phyloP scores from a whole-genome alignment of 1,284 basidiomycete genomes.

The Cryptococcus neoformans region DNA sequence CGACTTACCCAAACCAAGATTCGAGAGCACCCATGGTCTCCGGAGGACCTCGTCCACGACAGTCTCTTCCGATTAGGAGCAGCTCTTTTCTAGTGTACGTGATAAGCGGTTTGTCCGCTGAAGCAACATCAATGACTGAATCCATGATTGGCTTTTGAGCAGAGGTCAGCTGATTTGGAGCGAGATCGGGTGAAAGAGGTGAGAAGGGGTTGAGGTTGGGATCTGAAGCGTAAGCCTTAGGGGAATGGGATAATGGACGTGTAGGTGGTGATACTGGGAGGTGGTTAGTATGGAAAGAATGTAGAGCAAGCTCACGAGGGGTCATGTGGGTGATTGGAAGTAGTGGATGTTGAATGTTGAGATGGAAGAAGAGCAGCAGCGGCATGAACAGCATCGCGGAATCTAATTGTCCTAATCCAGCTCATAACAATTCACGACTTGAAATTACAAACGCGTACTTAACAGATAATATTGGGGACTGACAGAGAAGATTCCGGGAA shows the following conservation, averaged over 20 bases:
- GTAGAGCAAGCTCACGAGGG: too few species aligned
- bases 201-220: conserved; percentile 44
- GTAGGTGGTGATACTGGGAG: neutral
- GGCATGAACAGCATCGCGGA: too few species aligned
- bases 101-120: conserved; percentile 6
- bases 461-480: too few species aligned
- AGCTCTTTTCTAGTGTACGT: conserved; percentile 22
- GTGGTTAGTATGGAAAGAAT: too few species aligned
- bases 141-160: neutral
- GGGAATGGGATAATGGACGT: conserved; percentile 14
- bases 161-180: neutral
- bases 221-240: conserved; percentile 18
- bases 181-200: conserved; percentile 38
- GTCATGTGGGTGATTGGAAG: too few species aligned
- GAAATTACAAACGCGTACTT: too few species aligned
- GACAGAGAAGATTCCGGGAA: too few species aligned
- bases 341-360: too few species aligned
- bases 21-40: conserved; percentile 20
- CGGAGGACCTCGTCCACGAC: conserved; percentile 13
- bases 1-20: conserved; percentile 34
- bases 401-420: too few species aligned
- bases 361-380: too few species aligned
- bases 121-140: neutral
- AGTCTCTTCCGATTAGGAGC: conserved; percentile 19
- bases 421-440: too few species aligned